These are phyloP conservation scores for Suhomyces bribrorum DNA, from an alignment of 1,139 yeast species.

Conservation along the genomic window DNA sequence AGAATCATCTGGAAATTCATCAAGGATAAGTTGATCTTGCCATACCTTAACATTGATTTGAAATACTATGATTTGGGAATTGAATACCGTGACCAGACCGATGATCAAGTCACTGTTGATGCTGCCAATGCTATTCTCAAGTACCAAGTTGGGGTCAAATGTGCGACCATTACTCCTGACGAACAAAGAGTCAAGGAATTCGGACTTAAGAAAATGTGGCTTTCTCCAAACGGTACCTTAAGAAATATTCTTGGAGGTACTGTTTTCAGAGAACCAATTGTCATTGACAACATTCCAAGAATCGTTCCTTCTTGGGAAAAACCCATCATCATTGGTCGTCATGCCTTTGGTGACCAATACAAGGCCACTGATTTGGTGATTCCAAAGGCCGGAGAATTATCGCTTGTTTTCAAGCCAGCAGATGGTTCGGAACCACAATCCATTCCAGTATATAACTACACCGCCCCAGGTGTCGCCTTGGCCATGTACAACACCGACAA, in stretches of 20 bases:
- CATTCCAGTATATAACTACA: conserved; percentile 59
- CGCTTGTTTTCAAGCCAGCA: conserved; percentile 62
- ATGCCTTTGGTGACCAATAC: conserved; percentile 84
- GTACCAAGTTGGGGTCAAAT: conserved; percentile 80
- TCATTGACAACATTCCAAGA: conserved; percentile 74
- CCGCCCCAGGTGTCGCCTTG: conserved; percentile 70
- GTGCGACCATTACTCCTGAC: conserved; percentile 87
- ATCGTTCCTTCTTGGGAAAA: conserved; percentile 77
- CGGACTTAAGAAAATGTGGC: conserved; percentile 78
- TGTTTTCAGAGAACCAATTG: conserved; percentile 81
- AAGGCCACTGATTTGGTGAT: conserved; percentile 75
- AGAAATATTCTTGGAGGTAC: conserved; percentile 82
- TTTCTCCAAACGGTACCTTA: conserved; percentile 82
- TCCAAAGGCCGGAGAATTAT: conserved; percentile 67
- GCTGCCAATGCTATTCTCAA: conserved; percentile 75
- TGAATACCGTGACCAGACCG: conserved; percentile 67
- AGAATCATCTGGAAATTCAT: conserved; percentile 80
- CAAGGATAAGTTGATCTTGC: conserved; percentile 67
- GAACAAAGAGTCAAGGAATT: conserved; percentile 80
- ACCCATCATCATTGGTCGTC: conserved; percentile 84
- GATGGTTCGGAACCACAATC: conserved; percentile 53
- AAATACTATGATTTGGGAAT: conserved; percentile 77
- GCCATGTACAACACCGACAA: conserved; percentile 85
- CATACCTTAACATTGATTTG: conserved; percentile 70
- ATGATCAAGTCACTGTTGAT: conserved; percentile 71